Base-by-base conservation (phyloP, 345 rosid genomes). In the Rhizophora mangle region DNA sequence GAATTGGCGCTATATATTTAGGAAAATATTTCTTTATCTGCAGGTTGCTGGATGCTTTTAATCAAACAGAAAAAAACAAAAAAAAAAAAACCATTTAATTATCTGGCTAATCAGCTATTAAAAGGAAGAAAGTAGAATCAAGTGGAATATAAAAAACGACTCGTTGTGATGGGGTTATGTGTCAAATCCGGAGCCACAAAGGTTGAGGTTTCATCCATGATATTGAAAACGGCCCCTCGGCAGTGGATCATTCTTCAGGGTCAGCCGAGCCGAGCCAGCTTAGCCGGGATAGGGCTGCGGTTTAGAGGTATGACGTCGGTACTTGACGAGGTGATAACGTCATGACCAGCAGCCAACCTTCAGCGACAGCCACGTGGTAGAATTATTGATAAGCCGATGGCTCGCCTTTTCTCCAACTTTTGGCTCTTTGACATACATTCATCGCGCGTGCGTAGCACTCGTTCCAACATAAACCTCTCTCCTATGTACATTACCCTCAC, bases 331-430 rank as follows among this genome's bases (percentile, higher is more conserved):
- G 6, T 0, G n/a, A 5, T 72, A 67, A 68, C 67, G 70, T 72
- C 70, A 68, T 3, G 2, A 59, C 32, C 8, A 68, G 59, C 6
- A 19, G 18, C 21, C 51, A 32, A 13, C 46, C 27, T 53, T 65
- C 27, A 9, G 19, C 4, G 57, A 64, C 3, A 4, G 74, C 53
- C 80, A 68, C 77, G 71, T 72, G 27, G 73, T 20, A 15, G 58
- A 64, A 68, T 68, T 77, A 68, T 68, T 34, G 74, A 46, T 0
- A 24, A 16, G 30, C 68, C 0, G 64, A 68, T 30, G 13, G 58
- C 59, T 11, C 53, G 15, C 2, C 21, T 31, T 64, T 30, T 22
- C 24, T 3, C 39, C 0, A 7, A 36, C 64, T 24, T 24, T 8
- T 61, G 6, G 27, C 64, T n/a, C 22, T 61, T 24, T 4, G n/a